phyloP scores from a whole-genome alignment of 805 yeast species.

The Candida vartiovaarae region DNA sequence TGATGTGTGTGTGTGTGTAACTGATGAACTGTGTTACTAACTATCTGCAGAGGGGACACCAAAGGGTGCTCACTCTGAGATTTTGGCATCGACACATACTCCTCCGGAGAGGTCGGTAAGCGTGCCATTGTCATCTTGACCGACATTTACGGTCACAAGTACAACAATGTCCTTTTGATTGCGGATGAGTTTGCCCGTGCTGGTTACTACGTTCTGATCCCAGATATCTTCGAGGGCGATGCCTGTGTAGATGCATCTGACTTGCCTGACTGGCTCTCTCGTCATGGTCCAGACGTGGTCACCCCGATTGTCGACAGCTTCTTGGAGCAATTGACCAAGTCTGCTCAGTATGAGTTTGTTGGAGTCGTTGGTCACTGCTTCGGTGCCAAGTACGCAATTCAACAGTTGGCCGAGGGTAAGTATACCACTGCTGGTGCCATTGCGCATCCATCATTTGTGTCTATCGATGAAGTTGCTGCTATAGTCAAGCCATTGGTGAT shows the following conservation, averaged over 20 bases:
- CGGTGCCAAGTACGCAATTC: slow-evolving; percentile 69
- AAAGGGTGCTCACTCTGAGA: slow-evolving; percentile 33
- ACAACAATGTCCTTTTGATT: slow-evolving; percentile 49
- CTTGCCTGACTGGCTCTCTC: slow-evolving; percentile 40
- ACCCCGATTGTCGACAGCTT: slow-evolving; percentile 42
- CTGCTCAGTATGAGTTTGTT: slow-evolving; percentile 34
- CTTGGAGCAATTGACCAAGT: slow-evolving; percentile 32
- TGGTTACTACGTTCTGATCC: slow-evolving; percentile 63
- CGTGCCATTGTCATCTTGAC: slow-evolving; percentile 56
- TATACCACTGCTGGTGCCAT: slow-evolving; percentile 55
- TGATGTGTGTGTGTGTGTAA: neutral
- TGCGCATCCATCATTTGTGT: slow-evolving; percentile 79
- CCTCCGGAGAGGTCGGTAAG: slow-evolving; percentile 36
- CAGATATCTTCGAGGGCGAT: slow-evolving; percentile 62
- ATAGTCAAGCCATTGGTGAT: slow-evolving; percentile 50
- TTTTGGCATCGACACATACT: slow-evolving; percentile 41
- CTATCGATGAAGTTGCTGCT: slow-evolving; percentile 54
- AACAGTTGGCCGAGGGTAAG: slow-evolving; percentile 34
- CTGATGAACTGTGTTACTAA: neutral
- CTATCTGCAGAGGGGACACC: slow-evolving; percentile 38
- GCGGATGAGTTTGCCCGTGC: slow-evolving; percentile 59
- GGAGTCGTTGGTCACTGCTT: slow-evolving; percentile 75
- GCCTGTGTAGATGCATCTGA: slow-evolving; percentile 28
- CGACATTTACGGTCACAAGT: slow-evolving; percentile 61
- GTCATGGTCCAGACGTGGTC: slow-evolving; percentile 45